Conservation (phyloP, 805 yeast genomes). For the Candida wancherniae region DNA sequence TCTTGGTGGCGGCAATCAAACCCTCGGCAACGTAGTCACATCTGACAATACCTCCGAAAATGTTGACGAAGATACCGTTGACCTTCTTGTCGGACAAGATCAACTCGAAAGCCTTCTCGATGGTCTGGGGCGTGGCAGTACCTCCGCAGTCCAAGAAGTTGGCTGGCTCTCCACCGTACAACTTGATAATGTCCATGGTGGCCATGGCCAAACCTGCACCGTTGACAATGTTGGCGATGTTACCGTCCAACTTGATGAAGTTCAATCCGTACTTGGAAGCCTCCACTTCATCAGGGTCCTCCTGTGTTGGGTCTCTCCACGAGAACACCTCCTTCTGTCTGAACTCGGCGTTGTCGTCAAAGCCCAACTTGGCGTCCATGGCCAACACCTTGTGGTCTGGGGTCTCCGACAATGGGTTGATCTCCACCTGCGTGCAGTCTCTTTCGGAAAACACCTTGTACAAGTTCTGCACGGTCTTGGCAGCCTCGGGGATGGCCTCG, state of each 20-base stretch:
- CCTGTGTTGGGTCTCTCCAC: constrained; percentile 97
- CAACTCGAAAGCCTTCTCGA: constrained; percentile 92
- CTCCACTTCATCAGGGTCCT: constrained; percentile 94
- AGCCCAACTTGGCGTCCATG: constrained; percentile 98
- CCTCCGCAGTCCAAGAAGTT: constrained; percentile 99
- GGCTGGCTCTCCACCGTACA: constrained; percentile 98
- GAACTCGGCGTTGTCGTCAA: constrained; percentile 94
- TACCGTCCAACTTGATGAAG: constrained; percentile 96
- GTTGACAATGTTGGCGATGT: constrained; percentile 97
- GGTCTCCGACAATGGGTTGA: constrained; percentile 95
- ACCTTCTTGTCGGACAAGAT: constrained; percentile 86
- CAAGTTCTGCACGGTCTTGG: constrained; percentile 77
- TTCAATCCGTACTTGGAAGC: constrained; percentile 88
- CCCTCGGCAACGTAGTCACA: constrained; percentile 99
- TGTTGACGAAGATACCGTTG: constrained; percentile 94
- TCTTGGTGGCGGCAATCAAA: constrained; percentile 89
- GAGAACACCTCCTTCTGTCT: constrained; percentile 92
- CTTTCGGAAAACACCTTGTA: constrained; percentile 85
- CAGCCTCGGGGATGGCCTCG: constrained; percentile 79
- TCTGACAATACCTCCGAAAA: constrained; percentile 99
- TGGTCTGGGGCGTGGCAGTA: constrained; percentile 98
- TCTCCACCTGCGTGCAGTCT: constrained; percentile 98
- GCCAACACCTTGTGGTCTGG: constrained; percentile 86
- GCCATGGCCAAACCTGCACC: constrained; percentile 99
- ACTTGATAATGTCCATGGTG: constrained; percentile 97